Evolutionary conservation across 2,329 filamentous ascomycete genomes (phyloP).

Genomic region (Dactylellina haptotyla): DNA sequence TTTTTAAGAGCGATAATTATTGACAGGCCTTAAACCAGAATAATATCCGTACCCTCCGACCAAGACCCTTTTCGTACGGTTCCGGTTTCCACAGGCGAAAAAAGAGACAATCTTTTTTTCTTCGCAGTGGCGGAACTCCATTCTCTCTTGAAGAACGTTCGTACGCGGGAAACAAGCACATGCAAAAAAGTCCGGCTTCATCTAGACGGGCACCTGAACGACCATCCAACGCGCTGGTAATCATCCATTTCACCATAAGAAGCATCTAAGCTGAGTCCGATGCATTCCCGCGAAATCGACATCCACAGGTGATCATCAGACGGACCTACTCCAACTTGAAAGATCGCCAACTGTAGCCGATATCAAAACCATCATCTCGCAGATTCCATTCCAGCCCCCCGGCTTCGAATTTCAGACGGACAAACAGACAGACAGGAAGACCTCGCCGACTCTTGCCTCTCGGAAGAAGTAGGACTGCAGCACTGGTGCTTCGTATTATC

Average conservation of each 20-base stretch:
- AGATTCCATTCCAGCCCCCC: background rate
- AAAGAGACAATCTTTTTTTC: constrained; percentile 18
- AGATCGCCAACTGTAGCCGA: constrained; percentile 36
- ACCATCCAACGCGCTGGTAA: constrained; percentile 13
- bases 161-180: constrained; percentile 44
- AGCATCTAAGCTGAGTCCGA: background rate
- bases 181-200: constrained; percentile 32
- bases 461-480: too few species aligned
- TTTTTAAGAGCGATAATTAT: constrained; percentile 53
- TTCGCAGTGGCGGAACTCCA: constrained; percentile 4
- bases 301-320: constrained; percentile 33
- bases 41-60: constrained; percentile 40
- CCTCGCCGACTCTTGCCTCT: too few species aligned
- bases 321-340: constrained; percentile 23
- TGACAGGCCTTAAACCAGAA: constrained; percentile 40
- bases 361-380: constrained; percentile 31
- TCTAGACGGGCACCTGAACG: constrained; percentile 13
- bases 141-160: constrained; percentile 21
- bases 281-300: constrained; percentile 18
- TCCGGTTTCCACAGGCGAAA: constrained; percentile 30
- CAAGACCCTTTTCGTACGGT: constrained; percentile 21
- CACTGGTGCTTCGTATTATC: too few species aligned
- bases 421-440: background rate
- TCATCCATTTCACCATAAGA: constrained; percentile 16
- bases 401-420: background rate